Base-by-base conservation (phyloP, 1,139 yeast species). In the Suhomyces terraborum region DNA sequence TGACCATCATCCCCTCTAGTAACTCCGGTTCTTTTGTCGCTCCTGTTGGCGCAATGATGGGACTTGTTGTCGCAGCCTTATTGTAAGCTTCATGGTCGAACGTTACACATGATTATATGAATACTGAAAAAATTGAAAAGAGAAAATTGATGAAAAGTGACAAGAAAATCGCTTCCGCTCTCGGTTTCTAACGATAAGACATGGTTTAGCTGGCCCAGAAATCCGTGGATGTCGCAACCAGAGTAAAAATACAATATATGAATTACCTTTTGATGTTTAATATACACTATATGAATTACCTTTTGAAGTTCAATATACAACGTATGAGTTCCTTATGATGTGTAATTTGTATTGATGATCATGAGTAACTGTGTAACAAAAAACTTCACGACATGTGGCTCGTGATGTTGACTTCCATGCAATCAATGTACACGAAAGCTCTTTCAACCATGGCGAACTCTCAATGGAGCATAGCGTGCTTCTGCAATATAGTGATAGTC, bases 401-500 rank as follows among this genome's bases (percentile, higher is more conserved):
- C 43, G 65, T 61, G 57, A 58, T 76, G 49, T 77, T 77, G 8
- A 77, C 76, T 43, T 70, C 78, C 72, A 73, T 73, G 51, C 85
- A 85, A 53, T 86, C 95, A 30, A 86, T 73, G 57, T 86, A 94
- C 9, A 85, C 94, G 68, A 82, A 86, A 2, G 93, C 89, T 40
- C 95, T 69, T 57, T 85, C 93, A 2, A 86, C 89, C 61, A 72
- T 77, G 0, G 89, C 41, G 86, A 66, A 0, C 89, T 80, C 52
- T 86, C 94, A 30, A 86, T 71, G 1, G 94, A 86, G 55, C 84
- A 86, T 61, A 86, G 94, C 35, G 64, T 0, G 91, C 84, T 59
- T 86, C 95, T 4, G 89, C 95, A 31, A 85, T 72, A 58, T 86
- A 94, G 58, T 86, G 95, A 42, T 83, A 72, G 54, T 86, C 94